Base-by-base conservation (phyloP, 225 moss, liverwort and hornwort genomes). In the Sphagnum contortum region DNA sequence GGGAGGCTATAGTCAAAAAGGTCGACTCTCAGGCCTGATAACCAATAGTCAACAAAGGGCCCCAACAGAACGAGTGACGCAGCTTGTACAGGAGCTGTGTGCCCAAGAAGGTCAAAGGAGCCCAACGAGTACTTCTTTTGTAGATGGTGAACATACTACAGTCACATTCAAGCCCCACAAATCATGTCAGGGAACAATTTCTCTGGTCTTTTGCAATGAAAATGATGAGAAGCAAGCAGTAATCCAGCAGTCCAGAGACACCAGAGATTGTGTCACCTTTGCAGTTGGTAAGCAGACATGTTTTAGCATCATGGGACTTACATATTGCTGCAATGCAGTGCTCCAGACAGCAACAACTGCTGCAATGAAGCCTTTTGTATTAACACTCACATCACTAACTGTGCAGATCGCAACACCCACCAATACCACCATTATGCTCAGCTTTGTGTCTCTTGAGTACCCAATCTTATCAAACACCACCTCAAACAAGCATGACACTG, bases 361-460 rank as follows among this genome's bases (percentile, higher is more conserved):
- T 72, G 87, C 74, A 68, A 74, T 61, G 48, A 84, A 81, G 45
- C 87, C 87, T 59, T 77, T 71, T 60, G 79, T 46, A 50, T 87
- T 87, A 47, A 87, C 78, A 49, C 81, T 79, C 49, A 84, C 87
- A 13, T 87, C 87, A 5, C 84, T 83, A 45, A 87, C 79, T 4
- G 87, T 84, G 81, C 87, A 87, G 65, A 87, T 80, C 46, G 84
- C 87, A 4, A 87, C 87, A 45, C 87, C 87, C 61, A 81, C 68
- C 87, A 87, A 84, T 47, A 84, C 84, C 53, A 87, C 70, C 59
- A 84, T 64, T 47, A 87, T 81, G 5, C 84, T 72, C 12, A 74
- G 70, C 71, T 87, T 87, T 66, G 84, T 81, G 69, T 87, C 84
- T 64, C 79, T 78, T 4, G 87, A 78, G 69, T 87, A 87, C 9